Conservation (phyloP, 192 early-diverging fungal species). For the Coemansia sp. region DNA sequence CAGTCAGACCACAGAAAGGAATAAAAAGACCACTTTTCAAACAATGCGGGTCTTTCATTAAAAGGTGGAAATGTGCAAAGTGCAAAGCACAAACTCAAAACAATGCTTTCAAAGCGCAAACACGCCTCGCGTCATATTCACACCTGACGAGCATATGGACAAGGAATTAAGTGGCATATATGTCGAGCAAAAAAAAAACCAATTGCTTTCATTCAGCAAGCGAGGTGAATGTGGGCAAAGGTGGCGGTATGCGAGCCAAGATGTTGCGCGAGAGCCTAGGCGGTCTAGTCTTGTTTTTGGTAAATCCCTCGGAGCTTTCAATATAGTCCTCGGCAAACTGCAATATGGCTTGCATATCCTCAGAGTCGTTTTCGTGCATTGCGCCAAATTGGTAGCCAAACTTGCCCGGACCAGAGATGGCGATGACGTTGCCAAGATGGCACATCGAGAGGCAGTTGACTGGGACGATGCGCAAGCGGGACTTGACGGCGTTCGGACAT, state of each 20-base stretch:
- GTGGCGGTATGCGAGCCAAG: slow-evolving; percentile 44
- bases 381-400: slow-evolving; percentile 53
- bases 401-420: slow-evolving; percentile 39
- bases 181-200: too few relatives aligned
- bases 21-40: too few relatives aligned
- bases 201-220: slow-evolving; percentile 39
- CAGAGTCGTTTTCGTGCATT: slow-evolving; percentile 49
- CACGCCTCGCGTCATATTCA: too few relatives aligned
- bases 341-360: slow-evolving; percentile 49
- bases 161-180: too few relatives aligned
- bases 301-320: slow-evolving; percentile 43
- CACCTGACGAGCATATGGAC: too few relatives aligned
- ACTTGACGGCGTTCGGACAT: slow-evolving; percentile 45
- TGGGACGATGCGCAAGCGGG: slow-evolving; percentile 47
- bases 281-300: slow-evolving; percentile 47
- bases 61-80: too few relatives aligned
- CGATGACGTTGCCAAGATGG: slow-evolving; percentile 48
- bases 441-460: slow-evolving; percentile 52
- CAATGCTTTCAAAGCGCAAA: too few relatives aligned
- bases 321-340: slow-evolving; percentile 55
- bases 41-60: too few relatives aligned
- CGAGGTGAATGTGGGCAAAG: slow-evolving; percentile 37
- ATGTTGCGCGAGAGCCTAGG: slow-evolving; percentile 41
- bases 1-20: too few relatives aligned
- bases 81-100: too few relatives aligned